Percentiles rank a stretch among this genome's conserved stretches.
Conservation (phyloP, 345 rosid species). For the Dipteronia dyeriana region DNA sequence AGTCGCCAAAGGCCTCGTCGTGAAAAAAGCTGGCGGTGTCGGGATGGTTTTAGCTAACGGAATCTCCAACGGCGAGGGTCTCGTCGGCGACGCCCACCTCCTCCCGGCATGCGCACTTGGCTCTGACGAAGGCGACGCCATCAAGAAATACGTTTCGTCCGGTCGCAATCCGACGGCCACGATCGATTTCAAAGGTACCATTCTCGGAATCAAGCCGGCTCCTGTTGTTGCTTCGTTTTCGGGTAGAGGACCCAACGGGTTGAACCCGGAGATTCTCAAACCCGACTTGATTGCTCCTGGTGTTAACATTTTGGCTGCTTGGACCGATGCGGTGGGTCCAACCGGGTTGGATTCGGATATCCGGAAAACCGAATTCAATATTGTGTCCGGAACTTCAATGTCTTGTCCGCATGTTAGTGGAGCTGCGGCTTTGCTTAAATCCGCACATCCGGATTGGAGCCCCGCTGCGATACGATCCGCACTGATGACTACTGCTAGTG, state of each 20-base stretch:
- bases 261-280: conserved; percentile 75
- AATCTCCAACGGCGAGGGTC: conserved; percentile 74
- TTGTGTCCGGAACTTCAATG: conserved; percentile 84
- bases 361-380: conserved; percentile 74
- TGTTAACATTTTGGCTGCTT: conserved; percentile 79
- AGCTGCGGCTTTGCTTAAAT: conserved; percentile 80
- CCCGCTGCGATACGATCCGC: conserved; percentile 76
- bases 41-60: conserved; percentile 90
- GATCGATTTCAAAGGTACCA: conserved; percentile 68
- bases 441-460: conserved; percentile 79
- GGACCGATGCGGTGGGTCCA: conserved; percentile 78
- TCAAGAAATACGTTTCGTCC: conserved; percentile 55
- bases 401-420: conserved; percentile 87
- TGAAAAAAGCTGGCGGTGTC: conserved; percentile 78
- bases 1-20: conserved; percentile 81
- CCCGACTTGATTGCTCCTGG: conserved; percentile 85
- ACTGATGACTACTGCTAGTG: conserved; percentile 78
- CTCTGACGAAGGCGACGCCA: conserved; percentile 63
- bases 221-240: conserved; percentile 88
- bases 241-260: conserved; percentile 67
- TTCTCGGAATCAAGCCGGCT: conserved; percentile 75
- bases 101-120: conserved; percentile 76
- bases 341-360: conserved; percentile 66
- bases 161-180: conserved; percentile 48
- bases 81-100: conserved; percentile 81